Base-by-base conservation (phyloP, 2,329 filamentous ascomycete genomes). In the Lomentospora prolificans region DNA sequence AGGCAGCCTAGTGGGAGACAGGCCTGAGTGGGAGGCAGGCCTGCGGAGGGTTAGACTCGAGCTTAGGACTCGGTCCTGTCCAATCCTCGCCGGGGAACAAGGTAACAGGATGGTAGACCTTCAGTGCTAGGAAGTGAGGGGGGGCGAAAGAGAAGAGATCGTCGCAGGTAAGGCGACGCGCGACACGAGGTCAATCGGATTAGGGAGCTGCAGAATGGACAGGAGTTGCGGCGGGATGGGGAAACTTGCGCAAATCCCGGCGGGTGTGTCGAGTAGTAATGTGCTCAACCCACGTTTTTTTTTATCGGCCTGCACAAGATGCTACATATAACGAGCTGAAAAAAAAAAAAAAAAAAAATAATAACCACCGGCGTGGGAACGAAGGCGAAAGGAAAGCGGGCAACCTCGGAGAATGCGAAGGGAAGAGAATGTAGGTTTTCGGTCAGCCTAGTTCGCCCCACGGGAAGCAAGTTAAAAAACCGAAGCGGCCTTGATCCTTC, bases 221-320 rank as follows among this genome's bases (percentile, higher is more conserved):
- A 27, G 12, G 30, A 33, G 30, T 33, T 33, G 28, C 27, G 19
- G 27, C 7, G 27, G 50, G 10, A 7, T 12, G n/a, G 27, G 10
- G 17, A 52, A 52, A 52, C 50, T 31, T 52, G 50, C 50, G 50
- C 50, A 52, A 31, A 17, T 52, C 48, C 19, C 5, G 48, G 48
- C 12, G 14, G 14, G 50, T 22, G n/a, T 19, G 50, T 31, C 27
- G 7, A 46, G 12, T 46, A 6, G 12, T 52, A 52, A 52, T 52
- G 50, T 52, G 50, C 50, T 52, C 50, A 52, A 27, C 27, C 50
- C 19, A 27, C 14, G 14, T n/a, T 7, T 7, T 25, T 7, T 22
- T 19, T n/a, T n/a, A n/a, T n/a, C n/a, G n/a, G 31, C 31, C 51
- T 44, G 31, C 24, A 33, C 30, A 33, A 24, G 41, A 24, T 17